A percentile compares a stretch with the other conserved stretches of the same genome.
Evolutionary conservation across 116 monocot genomes (phyloP).

Genomic region (Posidonia oceanica): DNA sequence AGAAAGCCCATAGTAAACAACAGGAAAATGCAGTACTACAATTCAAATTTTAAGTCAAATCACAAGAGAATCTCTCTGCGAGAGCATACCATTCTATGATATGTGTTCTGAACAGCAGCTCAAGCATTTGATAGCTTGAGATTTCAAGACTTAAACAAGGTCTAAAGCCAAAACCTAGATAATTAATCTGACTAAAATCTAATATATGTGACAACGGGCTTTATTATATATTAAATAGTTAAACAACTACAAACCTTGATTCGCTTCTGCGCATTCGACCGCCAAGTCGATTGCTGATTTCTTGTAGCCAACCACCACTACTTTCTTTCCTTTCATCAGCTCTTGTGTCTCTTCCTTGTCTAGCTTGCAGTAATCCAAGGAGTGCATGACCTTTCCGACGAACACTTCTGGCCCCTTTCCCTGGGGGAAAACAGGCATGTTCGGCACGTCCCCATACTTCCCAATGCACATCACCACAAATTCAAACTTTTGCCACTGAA

Average conservation of each 20-base stretch:
- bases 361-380: constrained; percentile 81
- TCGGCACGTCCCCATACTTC: constrained; percentile 74
- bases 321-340: constrained; percentile 76
- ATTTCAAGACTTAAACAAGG: no score
- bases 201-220: no score
- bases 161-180: no score
- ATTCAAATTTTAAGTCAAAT: no score
- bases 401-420: constrained; percentile 64
- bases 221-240: no score
- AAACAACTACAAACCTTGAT: constrained; percentile 39
- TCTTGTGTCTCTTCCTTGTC: constrained; percentile 28
- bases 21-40: no score
- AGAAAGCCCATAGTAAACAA: no score
- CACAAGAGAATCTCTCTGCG: no score
- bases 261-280: constrained; percentile 61
- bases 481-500: constrained; percentile 66
- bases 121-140: no score
- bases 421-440: constrained; percentile 45
- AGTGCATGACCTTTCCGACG: constrained; percentile 70
- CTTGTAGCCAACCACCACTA: constrained; percentile 83
- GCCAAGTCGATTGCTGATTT: constrained; percentile 84
- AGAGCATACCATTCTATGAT: no score
- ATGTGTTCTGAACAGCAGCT: no score
- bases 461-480: constrained; percentile 96
- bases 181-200: no score